Percentiles rank a stretch among this genome's conserved stretches.
Evolutionary conservation across 2,329 filamentous ascomycete genomes (phyloP).

Genomic region (Didymella pinodella): DNA sequence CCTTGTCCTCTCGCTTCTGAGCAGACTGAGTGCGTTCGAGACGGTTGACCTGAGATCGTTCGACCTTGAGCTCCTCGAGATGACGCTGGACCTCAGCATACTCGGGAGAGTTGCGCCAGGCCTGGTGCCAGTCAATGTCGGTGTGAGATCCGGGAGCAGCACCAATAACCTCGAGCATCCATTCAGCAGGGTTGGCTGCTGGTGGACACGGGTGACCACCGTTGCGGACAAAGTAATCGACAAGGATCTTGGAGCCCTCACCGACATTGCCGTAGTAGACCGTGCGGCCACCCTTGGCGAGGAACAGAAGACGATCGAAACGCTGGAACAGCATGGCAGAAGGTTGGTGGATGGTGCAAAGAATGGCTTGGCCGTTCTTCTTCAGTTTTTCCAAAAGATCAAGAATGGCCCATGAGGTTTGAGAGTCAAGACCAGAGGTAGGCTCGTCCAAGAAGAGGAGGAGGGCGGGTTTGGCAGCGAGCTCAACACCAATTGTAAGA

Average conservation of each 20-base stretch:
- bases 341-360: conserved; percentile 99
- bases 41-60: conserved; percentile 45
- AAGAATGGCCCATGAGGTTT: conserved; percentile 92
- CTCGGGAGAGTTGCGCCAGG: conserved; percentile 59
- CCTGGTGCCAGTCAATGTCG: conserved; percentile 60
- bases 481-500: conserved; percentile 93
- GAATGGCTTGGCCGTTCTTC: conserved; percentile 80
- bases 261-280: conserved; percentile 86
- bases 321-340: conserved; percentile 93
- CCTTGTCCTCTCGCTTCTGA: conserved; percentile 57
- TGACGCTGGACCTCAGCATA: conserved; percentile 56
- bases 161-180: conserved; percentile 71
- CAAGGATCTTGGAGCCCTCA: conserved; percentile 71
- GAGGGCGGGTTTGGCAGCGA: conserved; percentile 88
- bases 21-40: conserved; percentile 52
- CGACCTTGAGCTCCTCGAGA: conserved; percentile 55
- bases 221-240: conserved; percentile 78
- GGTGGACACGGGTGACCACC: conserved; percentile 70
- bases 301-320: conserved; percentile 82
- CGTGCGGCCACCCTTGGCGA: conserved; percentile 76
- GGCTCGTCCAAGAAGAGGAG: conserved; percentile 94
- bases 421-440: conserved; percentile 90
- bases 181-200: conserved; percentile 81
- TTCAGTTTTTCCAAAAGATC: conserved; percentile 89
- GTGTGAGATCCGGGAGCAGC: conserved; percentile 60